Evolutionary conservation across 768 basidiomycete genomes (phyloP), one percentile per base, ranked within the genome.

Genomic region (Gelatoporia subvermispora): DNA sequence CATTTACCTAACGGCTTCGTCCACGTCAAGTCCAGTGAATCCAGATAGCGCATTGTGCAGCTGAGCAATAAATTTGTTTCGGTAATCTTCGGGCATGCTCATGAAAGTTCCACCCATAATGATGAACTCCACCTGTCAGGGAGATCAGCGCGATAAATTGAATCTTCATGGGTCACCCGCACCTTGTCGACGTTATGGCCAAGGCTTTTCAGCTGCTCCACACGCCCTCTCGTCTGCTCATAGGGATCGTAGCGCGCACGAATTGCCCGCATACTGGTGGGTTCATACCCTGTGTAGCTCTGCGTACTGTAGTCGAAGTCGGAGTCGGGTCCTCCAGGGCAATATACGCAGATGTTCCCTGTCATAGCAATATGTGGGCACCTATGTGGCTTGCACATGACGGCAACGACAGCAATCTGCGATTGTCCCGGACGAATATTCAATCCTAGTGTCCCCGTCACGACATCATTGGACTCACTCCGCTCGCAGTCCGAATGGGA

Each of bases 321-420:
- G 1, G 96, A 98, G 67, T 99, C 96, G 3, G 96, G 96, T 16
- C 96, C 96, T 48, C 96, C 96, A 4, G 96, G 96, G 63, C 96
- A 99, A 65, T 98, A 95, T 85, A 99, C 96, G 70, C 96, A 99
- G 48, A 99, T 98, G 60, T 99, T 99, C 23, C 96, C 96, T 0
- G 96, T 99, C 92, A 99, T 96, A 8, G 96, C 96, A 48, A 99
- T 98, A 70, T 99, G 96, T 3, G 96, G 96, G 74, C 96, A 99
- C 46, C 96, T 81, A 74, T 99, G 96, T 1, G 96, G 96, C 63
- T 98, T 99, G 73, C 93, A 95, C 96, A 99, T 99, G n/a, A 99
- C 95, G 8, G 96, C 96, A 13, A 99, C 96, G 20, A 98, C 95
- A 15, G 95, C 96, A 50, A 98, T 94, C 93, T 95, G 40, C 28